Percentiles rank a stretch among this genome's conserved stretches.
phyloP scores from a whole-genome alignment of 75 land plant species.

The Picea glauca region DNA sequence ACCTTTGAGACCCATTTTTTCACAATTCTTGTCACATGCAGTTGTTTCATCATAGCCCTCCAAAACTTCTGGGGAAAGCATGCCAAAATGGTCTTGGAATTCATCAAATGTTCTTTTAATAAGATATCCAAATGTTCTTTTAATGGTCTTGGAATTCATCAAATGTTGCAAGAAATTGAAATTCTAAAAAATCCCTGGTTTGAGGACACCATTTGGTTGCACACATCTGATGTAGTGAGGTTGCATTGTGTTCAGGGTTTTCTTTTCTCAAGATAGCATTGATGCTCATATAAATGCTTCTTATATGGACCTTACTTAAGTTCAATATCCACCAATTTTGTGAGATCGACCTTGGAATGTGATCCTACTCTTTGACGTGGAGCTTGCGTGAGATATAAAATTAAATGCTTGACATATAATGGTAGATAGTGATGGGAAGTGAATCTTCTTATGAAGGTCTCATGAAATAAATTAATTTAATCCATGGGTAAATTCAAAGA shows the following conservation, averaged over 20 bases:
- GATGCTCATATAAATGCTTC: too few relatives aligned
- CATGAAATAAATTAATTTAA: too few relatives aligned
- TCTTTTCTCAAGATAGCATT: conserved; percentile 14
- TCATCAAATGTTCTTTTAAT: conserved; percentile 90
- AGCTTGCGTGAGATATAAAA: too few relatives aligned
- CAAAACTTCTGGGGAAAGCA: background rate
- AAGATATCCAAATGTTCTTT: conserved; percentile 73
- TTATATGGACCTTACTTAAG: too few relatives aligned
- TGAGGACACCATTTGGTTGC: conserved; percentile 78
- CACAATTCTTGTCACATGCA: conserved; percentile 51
- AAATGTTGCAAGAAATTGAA: conserved; percentile 80
- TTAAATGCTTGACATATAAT: too few relatives aligned
- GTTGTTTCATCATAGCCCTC: conserved; percentile 80
- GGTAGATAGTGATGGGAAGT: too few relatives aligned
- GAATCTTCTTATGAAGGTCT: too few relatives aligned
- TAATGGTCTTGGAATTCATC: too few relatives aligned
- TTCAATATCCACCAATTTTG: too few relatives aligned
- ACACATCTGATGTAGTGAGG: conserved; percentile 96
- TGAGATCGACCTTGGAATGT: too few relatives aligned
- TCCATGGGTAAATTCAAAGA: too few relatives aligned
- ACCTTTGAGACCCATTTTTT: conserved; percentile 7
- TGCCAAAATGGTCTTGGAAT: conserved; percentile 2
- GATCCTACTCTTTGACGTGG: too few relatives aligned
- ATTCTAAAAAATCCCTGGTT: conserved; percentile 92
- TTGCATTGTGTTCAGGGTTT: conserved; percentile 83